These are phyloP conservation scores for Alnus glutinosa DNA, from an alignment of 306 rosid species.

Conservation along the genomic window DNA sequence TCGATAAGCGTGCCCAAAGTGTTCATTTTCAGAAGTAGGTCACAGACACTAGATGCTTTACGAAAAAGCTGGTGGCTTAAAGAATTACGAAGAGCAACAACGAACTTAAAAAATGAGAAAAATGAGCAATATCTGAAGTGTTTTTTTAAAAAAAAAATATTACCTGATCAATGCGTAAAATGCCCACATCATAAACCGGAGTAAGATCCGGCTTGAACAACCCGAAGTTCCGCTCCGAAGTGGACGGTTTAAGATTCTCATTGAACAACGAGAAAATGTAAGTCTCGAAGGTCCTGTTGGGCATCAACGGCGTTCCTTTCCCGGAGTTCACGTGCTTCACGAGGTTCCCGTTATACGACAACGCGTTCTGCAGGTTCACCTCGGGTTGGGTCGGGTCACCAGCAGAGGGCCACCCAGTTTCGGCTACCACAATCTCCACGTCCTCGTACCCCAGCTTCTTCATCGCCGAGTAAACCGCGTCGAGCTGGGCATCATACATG, in stretches of 20 bases:
- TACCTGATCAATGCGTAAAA: constrained; percentile 57
- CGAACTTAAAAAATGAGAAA: neutral
- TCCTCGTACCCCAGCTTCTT: constrained; percentile 71
- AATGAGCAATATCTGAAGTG: neutral
- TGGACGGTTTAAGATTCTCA: constrained; percentile 61
- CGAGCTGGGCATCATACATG: constrained; percentile 93
- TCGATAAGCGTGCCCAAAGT: too few relatives aligned
- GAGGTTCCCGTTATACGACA: constrained; percentile 66
- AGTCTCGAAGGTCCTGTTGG: constrained; percentile 66
- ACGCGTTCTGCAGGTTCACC: constrained; percentile 61
- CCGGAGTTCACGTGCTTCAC: constrained; percentile 68
- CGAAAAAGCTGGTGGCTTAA: too few relatives aligned
- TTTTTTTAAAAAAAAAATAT: neutral
- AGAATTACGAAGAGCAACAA: too few relatives aligned
- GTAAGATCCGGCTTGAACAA: constrained; percentile 65
- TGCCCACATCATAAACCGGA: constrained; percentile 68
- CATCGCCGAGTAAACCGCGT: constrained; percentile 86
- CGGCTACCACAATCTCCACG: constrained; percentile 68
- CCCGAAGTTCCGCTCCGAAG: constrained; percentile 77
- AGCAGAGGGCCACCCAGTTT: constrained; percentile 86
- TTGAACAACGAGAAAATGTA: constrained; percentile 72
- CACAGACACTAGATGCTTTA: too few relatives aligned
- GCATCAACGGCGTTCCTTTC: constrained; percentile 83
- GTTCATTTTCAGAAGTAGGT: too few relatives aligned
- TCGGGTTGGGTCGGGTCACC: constrained; percentile 76